phyloP scores from a whole-genome alignment of 306 rosid genomes.

The Arachis hypogaea region DNA sequence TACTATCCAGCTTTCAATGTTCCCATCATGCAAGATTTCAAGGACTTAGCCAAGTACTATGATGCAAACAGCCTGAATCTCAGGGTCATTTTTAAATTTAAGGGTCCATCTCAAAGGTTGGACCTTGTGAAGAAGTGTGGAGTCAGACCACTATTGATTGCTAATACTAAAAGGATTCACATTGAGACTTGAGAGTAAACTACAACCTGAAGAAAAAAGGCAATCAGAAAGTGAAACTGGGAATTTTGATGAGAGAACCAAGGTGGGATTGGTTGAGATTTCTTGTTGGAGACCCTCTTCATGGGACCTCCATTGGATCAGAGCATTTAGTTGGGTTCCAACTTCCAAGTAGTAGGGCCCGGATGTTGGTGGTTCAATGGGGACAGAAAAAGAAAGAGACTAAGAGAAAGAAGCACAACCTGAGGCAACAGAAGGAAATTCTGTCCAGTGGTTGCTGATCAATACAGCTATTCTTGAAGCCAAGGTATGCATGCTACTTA shows the following conservation, averaged over 20 bases:
- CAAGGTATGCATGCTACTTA: conserved; percentile 20
- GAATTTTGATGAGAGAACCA: conserved; percentile 1
- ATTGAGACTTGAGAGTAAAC: conserved; percentile 19
- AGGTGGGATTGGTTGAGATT: neutral
- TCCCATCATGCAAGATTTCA: conserved; percentile 32
- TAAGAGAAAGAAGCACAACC: neutral
- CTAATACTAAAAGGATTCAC: conserved; percentile 19
- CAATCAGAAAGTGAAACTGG: conserved; percentile 9
- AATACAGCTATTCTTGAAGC: conserved; percentile 4
- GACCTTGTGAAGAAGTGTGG: conserved; percentile 37
- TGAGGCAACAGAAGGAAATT: conserved; percentile 1
- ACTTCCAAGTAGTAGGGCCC: too few species aligned
- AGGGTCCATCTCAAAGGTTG: conserved; percentile 39
- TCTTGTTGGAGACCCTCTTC: too few species aligned
- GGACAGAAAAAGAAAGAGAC: too few species aligned
- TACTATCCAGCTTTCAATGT: conserved; percentile 33
- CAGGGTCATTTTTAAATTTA: conserved; percentile 33
- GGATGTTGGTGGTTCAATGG: too few species aligned
- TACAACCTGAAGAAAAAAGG: conserved; percentile 16
- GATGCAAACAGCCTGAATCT: conserved; percentile 24
- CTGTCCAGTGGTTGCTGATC: neutral
- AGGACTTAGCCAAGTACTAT: conserved; percentile 34
- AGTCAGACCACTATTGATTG: conserved; percentile 37
- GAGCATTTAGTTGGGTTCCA: too few species aligned
- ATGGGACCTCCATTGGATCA: too few species aligned